phyloP scores from a whole-genome alignment of 1,139 yeast genomes.

The Scheffersomyces illinoinensis region DNA sequence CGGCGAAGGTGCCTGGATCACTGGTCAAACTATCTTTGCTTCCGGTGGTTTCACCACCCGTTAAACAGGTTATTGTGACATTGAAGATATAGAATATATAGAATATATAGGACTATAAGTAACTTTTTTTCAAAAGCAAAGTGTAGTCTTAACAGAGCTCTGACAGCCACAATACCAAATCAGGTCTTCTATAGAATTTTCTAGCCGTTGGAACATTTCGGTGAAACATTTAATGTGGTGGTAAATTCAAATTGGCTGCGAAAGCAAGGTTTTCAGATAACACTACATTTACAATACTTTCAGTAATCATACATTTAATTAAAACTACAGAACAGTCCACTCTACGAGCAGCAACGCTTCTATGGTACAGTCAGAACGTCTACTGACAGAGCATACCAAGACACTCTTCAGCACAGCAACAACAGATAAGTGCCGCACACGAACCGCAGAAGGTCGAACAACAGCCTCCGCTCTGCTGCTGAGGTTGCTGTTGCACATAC shows the following conservation, averaged over 20 bases:
- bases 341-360: background rate
- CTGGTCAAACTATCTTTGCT: constrained; percentile 68
- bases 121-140: background rate
- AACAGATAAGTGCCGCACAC: constrained; percentile 44
- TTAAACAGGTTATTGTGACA: constrained; percentile 12
- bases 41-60: constrained; percentile 68
- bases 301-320: background rate
- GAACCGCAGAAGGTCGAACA: constrained; percentile 43
- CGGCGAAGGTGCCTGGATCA: constrained; percentile 68
- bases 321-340: background rate
- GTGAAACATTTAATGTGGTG: too few relatives aligned
- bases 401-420: constrained; percentile 46
- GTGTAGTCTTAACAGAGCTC: background rate
- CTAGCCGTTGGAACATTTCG: too few relatives aligned
- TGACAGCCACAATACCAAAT: too few relatives aligned
- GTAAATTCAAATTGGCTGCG: too few relatives aligned
- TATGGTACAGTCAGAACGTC: constrained; percentile 1
- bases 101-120: background rate
- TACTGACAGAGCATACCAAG: constrained; percentile 17
- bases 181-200: too few relatives aligned
- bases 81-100: too few relatives aligned
- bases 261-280: too few relatives aligned
- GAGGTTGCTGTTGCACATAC: constrained; percentile 43
- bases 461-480: constrained; percentile 34
- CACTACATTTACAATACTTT: too few relatives aligned